Percentiles rank a stretch among this genome's conserved stretches.
phyloP scores from a whole-genome alignment of 176 grass and related monocot species.

The Carex myosuroides region DNA sequence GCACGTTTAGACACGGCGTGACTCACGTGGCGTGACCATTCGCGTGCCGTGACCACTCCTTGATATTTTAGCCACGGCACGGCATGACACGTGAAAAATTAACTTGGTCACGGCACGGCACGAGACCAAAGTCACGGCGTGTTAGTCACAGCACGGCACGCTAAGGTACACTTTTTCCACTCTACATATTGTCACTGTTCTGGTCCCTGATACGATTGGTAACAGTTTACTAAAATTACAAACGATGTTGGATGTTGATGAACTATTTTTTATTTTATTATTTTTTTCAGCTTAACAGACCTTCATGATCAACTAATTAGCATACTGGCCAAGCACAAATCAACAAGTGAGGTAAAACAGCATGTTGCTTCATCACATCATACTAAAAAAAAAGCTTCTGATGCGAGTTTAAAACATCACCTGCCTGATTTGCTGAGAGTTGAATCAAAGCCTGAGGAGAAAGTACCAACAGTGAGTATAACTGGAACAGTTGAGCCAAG shows the following conservation, averaged over 20 bases:
- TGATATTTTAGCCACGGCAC: too few species aligned
- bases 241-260: background rate
- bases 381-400: slow-evolving; percentile 40
- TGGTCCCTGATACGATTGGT: background rate
- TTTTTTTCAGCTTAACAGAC: slow-evolving; percentile 84
- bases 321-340: slow-evolving; percentile 53
- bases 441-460: slow-evolving; percentile 35
- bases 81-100: too few species aligned
- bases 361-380: slow-evolving; percentile 12
- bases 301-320: slow-evolving; percentile 82
- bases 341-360: slow-evolving; percentile 40
- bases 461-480: slow-evolving; percentile 28
- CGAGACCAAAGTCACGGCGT: too few species aligned
- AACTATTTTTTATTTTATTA: slow-evolving; percentile 20
- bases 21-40: too few species aligned
- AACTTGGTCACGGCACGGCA: too few species aligned
- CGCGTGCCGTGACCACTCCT: too few species aligned
- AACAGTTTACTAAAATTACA: background rate
- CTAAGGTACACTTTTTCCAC: too few species aligned
- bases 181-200: background rate
- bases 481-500: slow-evolving; percentile 41
- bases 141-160: too few species aligned
- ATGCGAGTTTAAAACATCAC: slow-evolving; percentile 23
- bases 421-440: slow-evolving; percentile 20
- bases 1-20: too few species aligned